A percentile compares a stretch with the other conserved stretches of the same genome.
Conservation (phyloP, 345 rosid genomes). For the Geranium brycei region DNA sequence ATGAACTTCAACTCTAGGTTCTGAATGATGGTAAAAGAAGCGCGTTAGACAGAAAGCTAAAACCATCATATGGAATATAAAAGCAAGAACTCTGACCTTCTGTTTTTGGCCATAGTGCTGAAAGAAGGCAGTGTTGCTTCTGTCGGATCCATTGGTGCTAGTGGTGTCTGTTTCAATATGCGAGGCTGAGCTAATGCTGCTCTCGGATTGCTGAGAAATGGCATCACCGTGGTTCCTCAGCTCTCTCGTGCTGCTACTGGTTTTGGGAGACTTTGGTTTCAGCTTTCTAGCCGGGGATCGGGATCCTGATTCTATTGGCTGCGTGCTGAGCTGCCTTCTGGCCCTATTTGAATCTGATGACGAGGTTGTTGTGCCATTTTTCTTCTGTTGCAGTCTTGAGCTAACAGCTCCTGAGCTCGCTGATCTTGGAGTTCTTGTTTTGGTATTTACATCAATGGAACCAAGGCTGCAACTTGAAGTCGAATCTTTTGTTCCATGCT, state of each 20-base stretch:
- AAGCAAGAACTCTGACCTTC: conserved; percentile 10
- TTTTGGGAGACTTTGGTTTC: conserved; percentile 27
- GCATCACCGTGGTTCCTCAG: conserved; percentile 30
- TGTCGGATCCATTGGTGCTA: conserved; percentile 35
- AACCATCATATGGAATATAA: conserved; percentile 2
- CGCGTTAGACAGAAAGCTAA: conserved; percentile 7
- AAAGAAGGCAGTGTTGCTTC: conserved; percentile 15
- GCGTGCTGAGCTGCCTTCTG: conserved; percentile 35
- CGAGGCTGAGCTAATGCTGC: conserved; percentile 40
- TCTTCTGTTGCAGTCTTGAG: conserved; percentile 42
- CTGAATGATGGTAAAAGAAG: conserved; percentile 31
- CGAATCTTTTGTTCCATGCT: conserved; percentile 22
- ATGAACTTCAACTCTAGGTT: conserved; percentile 26
- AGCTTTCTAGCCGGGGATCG: conserved; percentile 17
- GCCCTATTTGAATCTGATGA: conserved; percentile 32
- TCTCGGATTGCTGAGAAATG: conserved; percentile 38
- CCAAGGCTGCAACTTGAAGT: conserved; percentile 1
- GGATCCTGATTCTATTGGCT: conserved; percentile 32
- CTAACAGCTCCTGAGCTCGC: conserved; percentile 25
- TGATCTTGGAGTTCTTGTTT: conserved; percentile 13
- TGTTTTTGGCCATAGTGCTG: conserved; percentile 25
- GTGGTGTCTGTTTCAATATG: conserved; percentile 51
- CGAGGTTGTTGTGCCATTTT: conserved; percentile 24
- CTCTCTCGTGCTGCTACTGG: conserved; percentile 37
- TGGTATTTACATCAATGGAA: conserved; percentile 22